Evolutionary conservation across 2,329 filamentous ascomycete genomes (phyloP), one percentile per base, ranked within the genome.

Genomic region (Fusarium sp.): DNA sequence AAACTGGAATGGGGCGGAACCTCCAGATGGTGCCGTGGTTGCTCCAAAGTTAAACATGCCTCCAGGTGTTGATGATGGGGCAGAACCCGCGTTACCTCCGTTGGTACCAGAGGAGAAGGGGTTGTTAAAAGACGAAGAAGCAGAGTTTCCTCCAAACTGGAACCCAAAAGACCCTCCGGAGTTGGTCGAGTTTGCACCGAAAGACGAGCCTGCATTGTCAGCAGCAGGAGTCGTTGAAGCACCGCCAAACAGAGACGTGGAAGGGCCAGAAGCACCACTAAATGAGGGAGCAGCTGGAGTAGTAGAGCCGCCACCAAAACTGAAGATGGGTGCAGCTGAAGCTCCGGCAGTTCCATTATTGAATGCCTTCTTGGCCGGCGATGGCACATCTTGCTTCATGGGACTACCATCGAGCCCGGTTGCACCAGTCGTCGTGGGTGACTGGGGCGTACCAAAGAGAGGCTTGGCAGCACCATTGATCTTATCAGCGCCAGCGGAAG

Each of bases 311-410:
- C 56, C 58, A 20, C 76, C 75, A 53, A 81, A 81, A 58, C 72
- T 78, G 72, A 81, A 81, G 7, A 76, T 55, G 6, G 79, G 73
- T 15, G 77, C 60, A 17, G 76, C 58, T 2, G 73, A 58, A 27
- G 67, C 66, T 18, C 58, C 55, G 11, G 69, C 63, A 39, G 50
- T 71, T 31, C 60, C 72, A n/a, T 75, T 74, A 37, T 66, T 69
- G 43, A 77, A 77, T 2, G 72, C 55, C 58, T 76, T 79, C 74
- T 81, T 81, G 11, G 76, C 77, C 14, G 78, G 76, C 4, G 79
- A 79, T 9, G 76, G 73, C 8, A 74, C 77, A 57, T 82, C 79
- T 58, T 84, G 79, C 64, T 83, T 82, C 72, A 84, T 80, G 17
- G 78, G 79, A 51, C 80, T 81, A 31, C 79, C 79, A 47, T 76